Evolutionary conservation across 352 stramenopile genomes (phyloP).

Genomic region (Pythium apleroticum): DNA sequence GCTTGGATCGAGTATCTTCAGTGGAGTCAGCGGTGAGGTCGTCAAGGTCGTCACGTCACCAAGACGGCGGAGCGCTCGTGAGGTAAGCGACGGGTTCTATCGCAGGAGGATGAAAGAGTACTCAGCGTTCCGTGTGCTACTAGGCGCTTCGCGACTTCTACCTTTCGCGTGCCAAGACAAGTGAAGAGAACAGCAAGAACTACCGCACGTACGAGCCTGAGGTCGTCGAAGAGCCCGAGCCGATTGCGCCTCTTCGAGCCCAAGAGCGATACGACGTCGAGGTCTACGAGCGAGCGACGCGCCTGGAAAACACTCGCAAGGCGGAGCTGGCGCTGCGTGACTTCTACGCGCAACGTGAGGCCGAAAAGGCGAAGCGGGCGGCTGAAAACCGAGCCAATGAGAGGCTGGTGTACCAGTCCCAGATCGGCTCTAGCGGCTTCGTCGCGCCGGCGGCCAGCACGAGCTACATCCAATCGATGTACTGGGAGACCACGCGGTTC

Average conservation of each 20-base stretch:
- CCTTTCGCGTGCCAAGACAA: slow-evolving; percentile 45
- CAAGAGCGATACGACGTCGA: slow-evolving; percentile 27
- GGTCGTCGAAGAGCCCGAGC: slow-evolving; percentile 24
- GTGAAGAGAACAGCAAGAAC: slow-evolving; percentile 47
- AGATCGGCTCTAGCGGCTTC: slow-evolving; percentile 16
- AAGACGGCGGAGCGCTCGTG: slow-evolving; percentile 13
- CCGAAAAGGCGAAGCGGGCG: slow-evolving; percentile 11
- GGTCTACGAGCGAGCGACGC: slow-evolving; percentile 21
- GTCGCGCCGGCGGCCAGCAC: background rate
- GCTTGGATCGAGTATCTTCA: slow-evolving; percentile 7
- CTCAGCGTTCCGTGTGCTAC: background rate
- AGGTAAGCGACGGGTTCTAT: slow-evolving; percentile 10
- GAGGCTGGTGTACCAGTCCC: slow-evolving; percentile 20
- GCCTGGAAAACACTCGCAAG: slow-evolving; percentile 24
- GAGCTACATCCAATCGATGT: slow-evolving; percentile 6
- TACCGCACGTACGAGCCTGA: slow-evolving; percentile 16
- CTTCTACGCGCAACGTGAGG: slow-evolving; percentile 24
- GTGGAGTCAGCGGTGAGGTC: background rate
- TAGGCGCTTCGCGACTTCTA: slow-evolving; percentile 60
- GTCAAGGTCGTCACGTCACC: background rate
- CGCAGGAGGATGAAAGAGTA: background rate
- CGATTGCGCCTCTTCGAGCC: slow-evolving; percentile 34
- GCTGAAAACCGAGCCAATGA: slow-evolving; percentile 24
- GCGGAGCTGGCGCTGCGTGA: slow-evolving; percentile 12
- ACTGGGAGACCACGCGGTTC: slow-evolving; percentile 24